phyloP scores from a whole-genome alignment of 495 filamentous ascomycete species.

The Podospora fimiseda region DNA sequence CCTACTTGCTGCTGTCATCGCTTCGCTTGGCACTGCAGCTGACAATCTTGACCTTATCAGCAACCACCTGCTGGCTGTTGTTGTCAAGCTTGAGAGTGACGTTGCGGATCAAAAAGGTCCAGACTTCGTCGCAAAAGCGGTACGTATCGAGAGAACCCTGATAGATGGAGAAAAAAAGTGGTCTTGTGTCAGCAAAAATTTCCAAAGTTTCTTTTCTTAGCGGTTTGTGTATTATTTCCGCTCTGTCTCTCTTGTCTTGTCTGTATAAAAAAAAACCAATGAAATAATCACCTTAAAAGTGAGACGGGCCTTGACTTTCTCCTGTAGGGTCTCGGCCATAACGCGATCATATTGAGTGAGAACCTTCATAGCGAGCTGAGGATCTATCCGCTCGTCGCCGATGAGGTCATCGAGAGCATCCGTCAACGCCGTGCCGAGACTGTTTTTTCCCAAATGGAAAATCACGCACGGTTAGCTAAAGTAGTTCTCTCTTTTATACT shows the following conservation, averaged over 20 bases:
- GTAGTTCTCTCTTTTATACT: neutral
- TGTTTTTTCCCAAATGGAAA: conserved; percentile 35
- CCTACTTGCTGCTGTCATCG: conserved; percentile 44
- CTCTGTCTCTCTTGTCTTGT: too few relatives aligned
- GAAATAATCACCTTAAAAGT: conserved; percentile 78
- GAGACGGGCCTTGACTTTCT: conserved; percentile 84
- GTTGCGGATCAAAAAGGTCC: conserved; percentile 99
- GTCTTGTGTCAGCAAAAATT: conserved; percentile 1
- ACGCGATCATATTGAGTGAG: conserved; percentile 85
- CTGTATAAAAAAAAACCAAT: neutral
- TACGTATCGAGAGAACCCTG: conserved; percentile 98
- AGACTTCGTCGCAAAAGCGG: conserved; percentile 99
- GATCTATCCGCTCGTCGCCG: conserved; percentile 85
- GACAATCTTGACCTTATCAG: conserved; percentile 93
- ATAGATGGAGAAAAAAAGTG: neutral
- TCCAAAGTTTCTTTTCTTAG: neutral
- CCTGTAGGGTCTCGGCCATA: conserved; percentile 79
- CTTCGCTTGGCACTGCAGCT: conserved; percentile 85
- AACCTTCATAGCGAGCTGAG: conserved; percentile 97
- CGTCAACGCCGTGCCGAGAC: conserved; percentile 83
- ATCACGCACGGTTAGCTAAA: conserved; percentile 12
- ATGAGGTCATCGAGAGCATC: conserved; percentile 97
- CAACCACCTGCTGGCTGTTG: conserved; percentile 45
- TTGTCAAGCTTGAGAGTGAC: conserved; percentile 96
- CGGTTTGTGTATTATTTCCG: too few relatives aligned